Conservation (phyloP, 2,329 filamentous ascomycete species). For the Trichoderma afroharzianum region DNA sequence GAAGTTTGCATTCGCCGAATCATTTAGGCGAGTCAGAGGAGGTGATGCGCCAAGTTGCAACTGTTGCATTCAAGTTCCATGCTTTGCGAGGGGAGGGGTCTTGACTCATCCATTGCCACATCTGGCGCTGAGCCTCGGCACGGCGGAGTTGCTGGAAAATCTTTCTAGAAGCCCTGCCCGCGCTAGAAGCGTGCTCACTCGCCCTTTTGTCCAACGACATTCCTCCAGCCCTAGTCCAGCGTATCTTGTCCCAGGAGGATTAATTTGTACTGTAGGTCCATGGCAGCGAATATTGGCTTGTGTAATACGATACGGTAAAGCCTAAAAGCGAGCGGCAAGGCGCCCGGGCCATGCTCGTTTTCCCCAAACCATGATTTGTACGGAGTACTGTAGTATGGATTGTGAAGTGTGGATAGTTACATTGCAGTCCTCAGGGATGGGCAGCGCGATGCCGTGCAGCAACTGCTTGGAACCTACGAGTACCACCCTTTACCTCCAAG, state of each 20-base stretch:
- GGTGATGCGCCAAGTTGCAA: neutral
- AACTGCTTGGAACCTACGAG: neutral
- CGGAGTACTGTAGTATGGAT: neutral
- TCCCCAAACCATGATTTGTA: neutral
- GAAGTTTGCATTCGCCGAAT: neutral
- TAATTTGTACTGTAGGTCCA: neutral
- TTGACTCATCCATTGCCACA: neutral
- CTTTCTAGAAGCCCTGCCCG: slow-evolving; percentile 9
- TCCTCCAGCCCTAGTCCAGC: neutral
- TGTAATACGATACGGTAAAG: neutral
- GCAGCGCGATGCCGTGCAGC: neutral
- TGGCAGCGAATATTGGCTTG: neutral
- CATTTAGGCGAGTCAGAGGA: slow-evolving; percentile 5
- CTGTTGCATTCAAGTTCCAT: neutral
- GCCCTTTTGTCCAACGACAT: neutral
- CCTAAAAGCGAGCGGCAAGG: neutral
- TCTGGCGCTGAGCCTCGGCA: neutral
- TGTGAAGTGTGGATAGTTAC: neutral
- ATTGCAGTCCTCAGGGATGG: neutral
- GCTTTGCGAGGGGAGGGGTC: neutral
- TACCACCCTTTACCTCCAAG: neutral
- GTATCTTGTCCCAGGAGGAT: neutral
- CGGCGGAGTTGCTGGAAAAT: neutral
- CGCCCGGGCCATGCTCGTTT: neutral
- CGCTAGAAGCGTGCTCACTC: slow-evolving; percentile 6